These are phyloP conservation scores for Boletus reticulatus DNA, from an alignment of 768 basidiomycete genomes.

Conservation along the genomic window DNA sequence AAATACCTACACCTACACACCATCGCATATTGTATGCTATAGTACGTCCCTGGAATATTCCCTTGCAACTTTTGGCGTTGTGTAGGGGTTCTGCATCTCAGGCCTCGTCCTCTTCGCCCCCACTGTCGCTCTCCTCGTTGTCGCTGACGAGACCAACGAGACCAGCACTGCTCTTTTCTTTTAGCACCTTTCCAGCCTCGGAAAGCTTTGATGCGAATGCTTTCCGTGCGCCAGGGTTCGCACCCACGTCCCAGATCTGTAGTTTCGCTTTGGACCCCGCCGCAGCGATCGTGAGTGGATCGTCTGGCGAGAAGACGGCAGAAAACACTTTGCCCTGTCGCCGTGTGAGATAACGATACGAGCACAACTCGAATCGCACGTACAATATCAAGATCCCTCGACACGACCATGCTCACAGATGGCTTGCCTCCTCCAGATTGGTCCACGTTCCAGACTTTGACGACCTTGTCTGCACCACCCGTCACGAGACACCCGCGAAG, in stretches of 20 bases:
- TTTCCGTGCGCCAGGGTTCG: constrained; percentile 79
- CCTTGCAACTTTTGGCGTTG: not conserved
- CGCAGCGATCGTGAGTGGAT: constrained; percentile 89
- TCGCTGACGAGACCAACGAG: constrained; percentile 68
- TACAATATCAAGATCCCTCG: constrained; percentile 90
- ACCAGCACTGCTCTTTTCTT: constrained; percentile 64
- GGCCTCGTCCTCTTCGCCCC: constrained; percentile 35
- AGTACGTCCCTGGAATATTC: constrained; percentile 5
- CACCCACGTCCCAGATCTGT: constrained; percentile 93
- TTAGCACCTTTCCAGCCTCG: constrained; percentile 65
- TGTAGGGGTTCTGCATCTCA: constrained; percentile 1
- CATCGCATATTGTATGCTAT: constrained; percentile 13
- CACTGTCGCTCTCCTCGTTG: constrained; percentile 63
- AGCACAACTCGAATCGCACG: constrained; percentile 24
- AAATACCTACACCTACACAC: constrained; percentile 20
- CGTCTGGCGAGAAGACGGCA: constrained; percentile 87
- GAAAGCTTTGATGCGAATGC: constrained; percentile 78
- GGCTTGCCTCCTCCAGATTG: constrained; percentile 59
- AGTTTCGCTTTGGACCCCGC: constrained; percentile 93
- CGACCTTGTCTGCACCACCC: constrained; percentile 91
- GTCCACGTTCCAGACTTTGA: constrained; percentile 96
- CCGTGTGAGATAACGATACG: not conserved
- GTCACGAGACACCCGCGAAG: constrained; percentile 90
- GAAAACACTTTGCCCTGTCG: constrained; percentile 95
- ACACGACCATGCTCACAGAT: constrained; percentile 79